These are phyloP conservation scores for Xylaria longipes DNA, from an alignment of 495 filamentous ascomycete species.

Conservation along the genomic window DNA sequence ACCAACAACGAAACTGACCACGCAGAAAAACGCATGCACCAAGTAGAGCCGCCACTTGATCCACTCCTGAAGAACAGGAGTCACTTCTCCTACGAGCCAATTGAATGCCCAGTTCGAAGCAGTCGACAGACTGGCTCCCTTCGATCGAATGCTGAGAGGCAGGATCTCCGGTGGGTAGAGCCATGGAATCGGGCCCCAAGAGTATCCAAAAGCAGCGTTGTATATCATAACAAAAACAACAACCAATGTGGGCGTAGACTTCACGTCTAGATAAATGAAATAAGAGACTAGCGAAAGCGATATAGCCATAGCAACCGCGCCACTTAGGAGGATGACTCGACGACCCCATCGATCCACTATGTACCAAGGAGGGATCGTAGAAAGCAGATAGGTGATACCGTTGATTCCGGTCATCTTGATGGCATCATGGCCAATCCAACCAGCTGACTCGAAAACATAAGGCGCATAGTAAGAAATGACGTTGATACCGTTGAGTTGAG, in stretches of 20 bases:
- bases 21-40: constrained; percentile 96
- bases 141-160: constrained; percentile 94
- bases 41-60: constrained; percentile 95
- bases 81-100: constrained; percentile 94
- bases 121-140: constrained; percentile 95
- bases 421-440: constrained; percentile 87
- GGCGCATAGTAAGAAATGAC: constrained; percentile 99
- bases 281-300: constrained; percentile 94
- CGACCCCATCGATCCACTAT: constrained; percentile 93
- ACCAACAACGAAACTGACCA: constrained; percentile 95
- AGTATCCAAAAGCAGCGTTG: constrained; percentile 96
- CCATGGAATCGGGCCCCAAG: constrained; percentile 99
- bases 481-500: constrained; percentile 98
- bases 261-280: constrained; percentile 87
- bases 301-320: constrained; percentile 88
- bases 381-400: constrained; percentile 85
- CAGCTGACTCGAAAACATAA: constrained; percentile 93
- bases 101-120: constrained; percentile 99
- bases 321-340: constrained; percentile 86
- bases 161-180: constrained; percentile 97
- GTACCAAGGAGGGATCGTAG: constrained; percentile 96
- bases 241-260: constrained; percentile 78
- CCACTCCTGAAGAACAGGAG: constrained; percentile 85
- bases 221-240: constrained; percentile 98
- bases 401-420: constrained; percentile 99